phyloP scores from a whole-genome alignment of 2,329 filamentous ascomycete genomes.

The Cordyceps cicadae region DNA sequence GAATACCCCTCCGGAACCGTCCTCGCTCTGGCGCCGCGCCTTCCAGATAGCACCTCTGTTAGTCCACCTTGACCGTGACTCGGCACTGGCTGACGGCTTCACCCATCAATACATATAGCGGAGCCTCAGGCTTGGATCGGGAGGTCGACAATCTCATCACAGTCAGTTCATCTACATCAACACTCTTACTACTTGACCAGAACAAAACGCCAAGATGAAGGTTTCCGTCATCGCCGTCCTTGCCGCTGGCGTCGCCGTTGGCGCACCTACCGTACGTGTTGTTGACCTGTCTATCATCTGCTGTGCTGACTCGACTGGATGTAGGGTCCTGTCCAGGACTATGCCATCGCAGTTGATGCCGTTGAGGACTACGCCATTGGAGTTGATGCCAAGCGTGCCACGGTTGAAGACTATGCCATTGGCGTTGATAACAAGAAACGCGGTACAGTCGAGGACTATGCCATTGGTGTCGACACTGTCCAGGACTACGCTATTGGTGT shows the following conservation, averaged over 20 bases:
- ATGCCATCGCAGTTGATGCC: neutral
- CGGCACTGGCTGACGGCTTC: no score
- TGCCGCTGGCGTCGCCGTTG: neutral
- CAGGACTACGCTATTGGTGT: neutral
- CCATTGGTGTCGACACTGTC: neutral
- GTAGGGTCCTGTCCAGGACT: neutral
- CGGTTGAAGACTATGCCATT: no score
- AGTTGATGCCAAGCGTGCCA: no score
- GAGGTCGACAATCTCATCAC: neutral
- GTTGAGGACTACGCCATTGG: neutral
- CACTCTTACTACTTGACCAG: neutral
- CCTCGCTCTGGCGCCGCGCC: neutral
- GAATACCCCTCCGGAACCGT: rapidly evolving
- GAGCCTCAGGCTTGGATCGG: neutral
- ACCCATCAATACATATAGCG: neutral
- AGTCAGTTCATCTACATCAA: neutral
- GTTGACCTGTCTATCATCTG: neutral
- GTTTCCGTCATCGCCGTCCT: neutral
- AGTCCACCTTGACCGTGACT: neutral
- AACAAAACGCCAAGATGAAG: neutral
- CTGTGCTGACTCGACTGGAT: neutral
- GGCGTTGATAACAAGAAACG: no score
- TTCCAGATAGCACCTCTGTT: neutral
- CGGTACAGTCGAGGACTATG: neutral
- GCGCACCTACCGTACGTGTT: neutral